phyloP scores from a whole-genome alignment of 192 early-diverging fungal genomes.

The Coemansia sp. region DNA sequence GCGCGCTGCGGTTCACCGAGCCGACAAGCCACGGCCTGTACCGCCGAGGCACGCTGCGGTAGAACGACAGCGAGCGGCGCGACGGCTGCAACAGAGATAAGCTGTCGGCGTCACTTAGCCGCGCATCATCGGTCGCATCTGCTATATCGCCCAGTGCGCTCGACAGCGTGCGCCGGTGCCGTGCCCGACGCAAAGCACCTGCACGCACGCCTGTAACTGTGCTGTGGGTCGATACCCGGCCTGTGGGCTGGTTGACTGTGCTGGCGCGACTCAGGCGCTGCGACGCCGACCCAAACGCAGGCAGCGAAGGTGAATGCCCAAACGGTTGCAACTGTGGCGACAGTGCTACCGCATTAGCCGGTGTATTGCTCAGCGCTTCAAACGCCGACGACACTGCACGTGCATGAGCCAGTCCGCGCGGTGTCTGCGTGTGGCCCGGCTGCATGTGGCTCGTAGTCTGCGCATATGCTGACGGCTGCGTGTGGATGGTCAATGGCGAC shows the following conservation, averaged over 20 bases:
- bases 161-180: conserved; percentile 20
- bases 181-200: conserved; percentile 23
- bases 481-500: conserved; percentile 12
- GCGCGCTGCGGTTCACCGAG: conserved; percentile 39
- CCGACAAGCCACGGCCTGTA: conserved; percentile 49
- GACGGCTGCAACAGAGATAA: conserved; percentile 6
- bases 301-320: conserved; percentile 23
- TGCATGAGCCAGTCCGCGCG: conserved; percentile 35
- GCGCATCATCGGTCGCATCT: neutral
- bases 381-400: conserved; percentile 49
- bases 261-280: conserved; percentile 13
- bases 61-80: conserved; percentile 32
- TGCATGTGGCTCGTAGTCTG: neutral
- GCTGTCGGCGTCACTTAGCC: neutral
- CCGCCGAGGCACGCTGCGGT: conserved; percentile 14
- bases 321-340: conserved; percentile 1
- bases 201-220: neutral
- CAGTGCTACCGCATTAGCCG: neutral
- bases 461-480: conserved; percentile 20
- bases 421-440: conserved; percentile 8
- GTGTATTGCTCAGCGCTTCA: conserved; percentile 31
- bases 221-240: neutral
- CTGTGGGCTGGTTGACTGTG: conserved; percentile 6
- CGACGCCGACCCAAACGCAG: conserved; percentile 7
- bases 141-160: conserved; percentile 14